Percentiles rank a stretch among this genome's conserved stretches.
These are phyloP conservation scores for Alternaria sp. DNA, from an alignment of 2,329 filamentous ascomycete species.

Conservation along the genomic window DNA sequence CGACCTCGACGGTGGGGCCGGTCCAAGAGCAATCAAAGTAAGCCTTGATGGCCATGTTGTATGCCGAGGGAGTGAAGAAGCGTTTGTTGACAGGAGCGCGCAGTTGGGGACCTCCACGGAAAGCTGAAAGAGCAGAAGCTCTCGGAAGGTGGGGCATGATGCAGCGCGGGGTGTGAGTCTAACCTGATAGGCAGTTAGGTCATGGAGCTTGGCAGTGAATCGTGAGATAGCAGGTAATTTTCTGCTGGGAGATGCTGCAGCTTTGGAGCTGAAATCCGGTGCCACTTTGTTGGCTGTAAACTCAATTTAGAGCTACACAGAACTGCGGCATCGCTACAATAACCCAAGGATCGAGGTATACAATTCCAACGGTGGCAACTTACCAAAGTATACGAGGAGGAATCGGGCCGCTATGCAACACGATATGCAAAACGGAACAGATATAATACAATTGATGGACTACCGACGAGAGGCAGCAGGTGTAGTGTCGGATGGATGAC, in stretches of 20 bases:
- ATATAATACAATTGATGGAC: slow-evolving; percentile 37
- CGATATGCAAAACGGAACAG: slow-evolving; percentile 26
- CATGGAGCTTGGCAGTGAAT: slow-evolving; percentile 24
- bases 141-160: slow-evolving; percentile 39
- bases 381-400: slow-evolving; percentile 42
- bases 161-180: slow-evolving; percentile 30
- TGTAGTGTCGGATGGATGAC: slow-evolving; percentile 24
- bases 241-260: neutral
- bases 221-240: slow-evolving; percentile 6
- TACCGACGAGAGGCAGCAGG: slow-evolving; percentile 8
- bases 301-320: slow-evolving; percentile 4
- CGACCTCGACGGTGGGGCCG: slow-evolving; percentile 71
- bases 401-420: slow-evolving; percentile 36
- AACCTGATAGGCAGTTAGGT: slow-evolving; percentile 23
- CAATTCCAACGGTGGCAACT: slow-evolving; percentile 12
- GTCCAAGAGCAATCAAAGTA: slow-evolving; percentile 77
- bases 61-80: slow-evolving; percentile 68
- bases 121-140: slow-evolving; percentile 39
- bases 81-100: slow-evolving; percentile 53
- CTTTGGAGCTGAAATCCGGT: slow-evolving; percentile 11
- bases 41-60: slow-evolving; percentile 77
- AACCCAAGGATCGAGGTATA: slow-evolving; percentile 3
- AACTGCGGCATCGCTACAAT: slow-evolving; percentile 8
- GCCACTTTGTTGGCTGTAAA: neutral
- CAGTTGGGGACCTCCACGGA: slow-evolving; percentile 39